Evolutionary conservation across 345 rosid species (phyloP).

Genomic region (Kernera saxatilis): DNA sequence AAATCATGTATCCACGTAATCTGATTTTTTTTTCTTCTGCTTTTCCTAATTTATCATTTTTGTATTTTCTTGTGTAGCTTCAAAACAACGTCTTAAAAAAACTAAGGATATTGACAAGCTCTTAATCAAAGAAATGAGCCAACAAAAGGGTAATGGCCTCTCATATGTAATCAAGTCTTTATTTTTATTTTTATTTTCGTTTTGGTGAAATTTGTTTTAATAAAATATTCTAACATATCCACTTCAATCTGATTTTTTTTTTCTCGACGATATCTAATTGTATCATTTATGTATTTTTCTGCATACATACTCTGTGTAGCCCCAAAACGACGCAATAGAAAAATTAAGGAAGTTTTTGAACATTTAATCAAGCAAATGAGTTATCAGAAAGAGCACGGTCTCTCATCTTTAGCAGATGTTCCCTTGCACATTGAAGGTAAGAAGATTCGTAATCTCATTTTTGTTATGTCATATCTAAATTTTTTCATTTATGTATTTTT

Average conservation of each 20-base stretch:
- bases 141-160: too few relatives aligned
- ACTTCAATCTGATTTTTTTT: neutral
- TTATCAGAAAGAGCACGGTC: neutral
- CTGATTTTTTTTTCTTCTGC: neutral
- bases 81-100: neutral
- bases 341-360: neutral
- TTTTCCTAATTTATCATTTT: neutral
- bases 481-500: neutral
- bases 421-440: slow-evolving; percentile 26
- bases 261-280: neutral
- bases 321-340: neutral
- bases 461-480: neutral
- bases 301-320: neutral
- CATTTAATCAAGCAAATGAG: neutral
- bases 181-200: too few relatives aligned
- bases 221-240: neutral
- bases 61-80: neutral
- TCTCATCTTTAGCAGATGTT: slow-evolving; percentile 15
- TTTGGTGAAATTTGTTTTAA: too few relatives aligned
- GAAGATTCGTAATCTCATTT: neutral
- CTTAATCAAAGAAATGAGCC: neutral
- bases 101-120: neutral
- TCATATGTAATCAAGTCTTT: too few relatives aligned
- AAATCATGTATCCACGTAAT: neutral
- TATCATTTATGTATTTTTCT: neutral